A percentile compares a stretch with the other conserved stretches of the same genome.
These are phyloP conservation scores for Aspergillus incahuasiensis DNA, from an alignment of 495 filamentous ascomycete species.

Conservation along the genomic window DNA sequence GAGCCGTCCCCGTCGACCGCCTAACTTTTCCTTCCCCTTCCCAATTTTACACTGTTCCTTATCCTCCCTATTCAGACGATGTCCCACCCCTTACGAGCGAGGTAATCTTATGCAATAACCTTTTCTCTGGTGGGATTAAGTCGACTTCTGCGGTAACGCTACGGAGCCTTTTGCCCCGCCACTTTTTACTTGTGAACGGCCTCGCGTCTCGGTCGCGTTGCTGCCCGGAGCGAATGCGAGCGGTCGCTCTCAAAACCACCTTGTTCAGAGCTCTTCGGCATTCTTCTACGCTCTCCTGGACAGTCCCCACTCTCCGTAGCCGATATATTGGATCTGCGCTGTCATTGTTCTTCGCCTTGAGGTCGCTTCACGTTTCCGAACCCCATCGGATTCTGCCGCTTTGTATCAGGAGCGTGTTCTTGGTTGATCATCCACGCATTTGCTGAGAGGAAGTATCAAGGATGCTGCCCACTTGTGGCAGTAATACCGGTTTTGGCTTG, in stretches of 20 bases:
- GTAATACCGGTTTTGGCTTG: conserved; percentile 33
- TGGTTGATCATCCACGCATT: conserved; percentile 24
- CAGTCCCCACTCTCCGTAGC: background rate
- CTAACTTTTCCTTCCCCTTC: conserved; percentile 7
- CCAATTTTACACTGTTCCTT: background rate
- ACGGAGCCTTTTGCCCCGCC: conserved; percentile 9
- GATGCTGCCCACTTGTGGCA: conserved; percentile 40
- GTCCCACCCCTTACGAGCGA: background rate
- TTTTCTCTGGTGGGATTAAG: background rate
- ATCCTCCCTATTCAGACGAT: background rate
- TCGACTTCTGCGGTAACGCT: background rate
- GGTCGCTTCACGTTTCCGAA: background rate
- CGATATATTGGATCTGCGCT: background rate
- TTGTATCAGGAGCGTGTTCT: conserved; percentile 20
- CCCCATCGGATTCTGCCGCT: conserved; percentile 7
- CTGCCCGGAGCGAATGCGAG: conserved; percentile 11
- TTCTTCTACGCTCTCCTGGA: background rate
- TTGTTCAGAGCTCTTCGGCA: conserved; percentile 1
- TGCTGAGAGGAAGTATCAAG: conserved; percentile 26
- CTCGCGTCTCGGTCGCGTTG: conserved; percentile 16
- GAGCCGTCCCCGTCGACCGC: conserved; percentile 6
- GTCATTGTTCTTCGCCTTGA: background rate
- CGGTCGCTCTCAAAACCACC: conserved; percentile 4
- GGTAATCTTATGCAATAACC: background rate
- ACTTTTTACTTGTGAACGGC: conserved; percentile 7